These are phyloP conservation scores for Lodderomyces beijingensis DNA, from an alignment of 1,139 yeast genomes.

Conservation along the genomic window DNA sequence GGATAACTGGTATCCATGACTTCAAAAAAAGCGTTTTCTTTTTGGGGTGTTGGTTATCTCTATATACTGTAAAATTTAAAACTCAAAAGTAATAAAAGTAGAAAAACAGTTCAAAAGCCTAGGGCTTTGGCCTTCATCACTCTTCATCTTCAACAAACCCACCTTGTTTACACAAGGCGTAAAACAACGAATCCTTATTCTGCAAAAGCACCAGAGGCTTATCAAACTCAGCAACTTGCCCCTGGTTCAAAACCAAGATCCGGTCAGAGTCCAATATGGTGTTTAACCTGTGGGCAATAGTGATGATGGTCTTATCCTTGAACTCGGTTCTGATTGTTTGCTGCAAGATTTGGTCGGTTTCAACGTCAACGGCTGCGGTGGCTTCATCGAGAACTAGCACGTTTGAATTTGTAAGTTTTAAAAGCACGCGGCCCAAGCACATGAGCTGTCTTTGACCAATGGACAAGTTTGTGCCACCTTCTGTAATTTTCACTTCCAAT, in stretches of 20 bases:
- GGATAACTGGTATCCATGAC: no score
- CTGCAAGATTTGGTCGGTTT: constrained; percentile 84
- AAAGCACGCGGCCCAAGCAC: constrained; percentile 34
- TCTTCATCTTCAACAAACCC: constrained; percentile 38
- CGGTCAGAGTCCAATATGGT: constrained; percentile 90
- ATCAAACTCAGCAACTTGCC: constrained; percentile 84
- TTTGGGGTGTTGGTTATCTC: no score
- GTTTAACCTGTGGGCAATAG: constrained; percentile 92
- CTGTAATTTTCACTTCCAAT: constrained; percentile 56
- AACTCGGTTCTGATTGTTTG: constrained; percentile 83
- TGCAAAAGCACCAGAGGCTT: constrained; percentile 66
- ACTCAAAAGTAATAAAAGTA: no score
- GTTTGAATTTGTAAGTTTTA: constrained; percentile 47
- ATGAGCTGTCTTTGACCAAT: constrained; percentile 35
- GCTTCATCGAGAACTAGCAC: constrained; percentile 70
- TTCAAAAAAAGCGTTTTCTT: no score
- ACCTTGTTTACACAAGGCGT: constrained; percentile 71
- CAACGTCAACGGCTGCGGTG: constrained; percentile 96
- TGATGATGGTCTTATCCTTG: constrained; percentile 81
- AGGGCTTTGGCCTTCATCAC: background rate
- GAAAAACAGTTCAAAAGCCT: no score
- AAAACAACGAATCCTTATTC: constrained; percentile 67
- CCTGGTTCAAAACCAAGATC: constrained; percentile 81
- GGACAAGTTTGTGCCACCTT: constrained; percentile 35
- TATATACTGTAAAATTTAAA: no score